Percentiles rank a stretch among this genome's conserved stretches.
These are phyloP conservation scores for Podosphaera leucotricha DNA, from an alignment of 2,329 filamentous ascomycete genomes.

Conservation along the genomic window DNA sequence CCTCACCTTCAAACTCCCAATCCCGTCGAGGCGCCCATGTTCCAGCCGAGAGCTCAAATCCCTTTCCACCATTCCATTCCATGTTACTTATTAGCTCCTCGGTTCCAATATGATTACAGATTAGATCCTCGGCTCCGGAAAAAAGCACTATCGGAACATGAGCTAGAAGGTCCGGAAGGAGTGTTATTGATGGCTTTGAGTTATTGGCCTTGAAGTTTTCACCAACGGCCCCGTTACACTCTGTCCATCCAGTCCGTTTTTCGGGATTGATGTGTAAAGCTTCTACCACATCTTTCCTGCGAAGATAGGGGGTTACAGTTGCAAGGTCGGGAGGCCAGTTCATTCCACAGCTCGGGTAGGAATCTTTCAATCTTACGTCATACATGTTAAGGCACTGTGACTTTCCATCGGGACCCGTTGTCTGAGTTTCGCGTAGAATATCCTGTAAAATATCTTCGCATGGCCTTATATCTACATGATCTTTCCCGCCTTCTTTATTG, in stretches of 20 bases:
- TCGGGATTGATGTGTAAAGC: slow-evolving; percentile 66
- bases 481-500: slow-evolving; percentile 30
- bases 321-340: slow-evolving; percentile 84
- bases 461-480: slow-evolving; percentile 38
- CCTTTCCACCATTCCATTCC: slow-evolving; percentile 75
- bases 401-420: slow-evolving; percentile 26
- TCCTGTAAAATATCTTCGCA: slow-evolving; percentile 61
- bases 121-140: slow-evolving; percentile 79
- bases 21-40: slow-evolving; percentile 79
- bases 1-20: slow-evolving; percentile 80
- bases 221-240: slow-evolving; percentile 66
- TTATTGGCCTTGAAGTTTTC: slow-evolving; percentile 43
- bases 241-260: slow-evolving; percentile 72
- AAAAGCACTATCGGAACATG: slow-evolving; percentile 67
- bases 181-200: slow-evolving; percentile 46
- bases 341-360: slow-evolving; percentile 74
- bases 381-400: slow-evolving; percentile 79
- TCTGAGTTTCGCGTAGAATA: slow-evolving; percentile 42
- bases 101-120: slow-evolving; percentile 92
- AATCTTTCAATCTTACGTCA: slow-evolving; percentile 67
- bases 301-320: slow-evolving; percentile 61
- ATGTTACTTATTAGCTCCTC: slow-evolving; percentile 77
- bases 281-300: slow-evolving; percentile 49
- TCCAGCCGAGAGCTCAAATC: slow-evolving; percentile 70
- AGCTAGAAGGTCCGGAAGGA: slow-evolving; percentile 58